Conservation (phyloP, 495 filamentous ascomycete genomes). For the Podospora fimiseda region DNA sequence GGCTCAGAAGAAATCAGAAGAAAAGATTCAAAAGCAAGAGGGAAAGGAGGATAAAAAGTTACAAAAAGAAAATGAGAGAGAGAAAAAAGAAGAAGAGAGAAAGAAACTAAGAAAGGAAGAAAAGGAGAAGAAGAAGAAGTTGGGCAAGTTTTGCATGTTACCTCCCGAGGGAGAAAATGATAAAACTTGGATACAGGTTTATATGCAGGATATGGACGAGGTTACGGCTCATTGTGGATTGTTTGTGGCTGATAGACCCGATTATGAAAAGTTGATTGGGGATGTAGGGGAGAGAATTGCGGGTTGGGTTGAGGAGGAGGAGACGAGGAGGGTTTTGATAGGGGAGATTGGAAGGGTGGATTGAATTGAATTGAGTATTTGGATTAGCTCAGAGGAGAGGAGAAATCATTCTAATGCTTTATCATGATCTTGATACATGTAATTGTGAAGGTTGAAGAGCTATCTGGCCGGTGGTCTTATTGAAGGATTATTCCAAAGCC, state of each 20-base stretch:
- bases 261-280: conserved; percentile 71
- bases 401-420: not conserved
- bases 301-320: conserved; percentile 62
- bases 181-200: conserved; percentile 65
- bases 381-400: not conserved
- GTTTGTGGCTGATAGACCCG: conserved; percentile 58
- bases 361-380: not conserved
- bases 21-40: not conserved
- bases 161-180: conserved; percentile 54
- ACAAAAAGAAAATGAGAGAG: conserved; percentile 7
- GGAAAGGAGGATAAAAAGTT: conserved; percentile 37
- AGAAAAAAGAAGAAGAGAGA: conserved; percentile 14
- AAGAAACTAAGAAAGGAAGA: conserved; percentile 11
- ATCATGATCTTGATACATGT: not conserved
- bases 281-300: conserved; percentile 66
- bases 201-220: conserved; percentile 78
- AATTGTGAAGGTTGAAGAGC: no score
- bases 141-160: conserved; percentile 73
- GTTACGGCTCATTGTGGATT: conserved; percentile 79
- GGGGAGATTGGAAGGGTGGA: conserved; percentile 4
- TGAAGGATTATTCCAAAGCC: no score
- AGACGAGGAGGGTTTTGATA: conserved; percentile 28
- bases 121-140: conserved; percentile 42
- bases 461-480: no score
- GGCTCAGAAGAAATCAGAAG: conserved; percentile 14